phyloP scores from a whole-genome alignment of 176 grass and related monocot species.

The Aegilops longissima region DNA sequence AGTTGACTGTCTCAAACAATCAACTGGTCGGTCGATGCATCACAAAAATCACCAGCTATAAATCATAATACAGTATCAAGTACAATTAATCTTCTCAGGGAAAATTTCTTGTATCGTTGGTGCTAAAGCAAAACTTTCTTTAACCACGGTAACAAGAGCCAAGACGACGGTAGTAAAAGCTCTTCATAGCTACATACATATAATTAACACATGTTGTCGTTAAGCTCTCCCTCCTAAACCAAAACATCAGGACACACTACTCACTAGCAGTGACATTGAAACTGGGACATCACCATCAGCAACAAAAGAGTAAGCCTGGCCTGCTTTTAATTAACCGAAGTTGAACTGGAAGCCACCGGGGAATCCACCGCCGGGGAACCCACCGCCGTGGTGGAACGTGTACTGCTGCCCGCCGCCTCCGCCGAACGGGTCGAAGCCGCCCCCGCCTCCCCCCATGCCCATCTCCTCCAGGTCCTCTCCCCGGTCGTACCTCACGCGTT shows the following conservation, averaged over 20 bases:
- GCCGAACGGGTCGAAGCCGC: conserved; percentile 74
- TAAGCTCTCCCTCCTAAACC: neutral
- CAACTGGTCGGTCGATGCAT: neutral
- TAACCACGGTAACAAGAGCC: neutral
- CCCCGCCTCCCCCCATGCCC: conserved; percentile 69
- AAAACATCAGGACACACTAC: too few species aligned
- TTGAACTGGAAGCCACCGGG: conserved; percentile 70
- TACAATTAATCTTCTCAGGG: neutral
- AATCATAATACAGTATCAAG: neutral
- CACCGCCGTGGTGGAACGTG: conserved; percentile 77
- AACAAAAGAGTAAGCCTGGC: neutral
- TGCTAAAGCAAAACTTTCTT: neutral
- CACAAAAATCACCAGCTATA: neutral
- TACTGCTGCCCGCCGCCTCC: conserved; percentile 66
- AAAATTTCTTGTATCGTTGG: neutral
- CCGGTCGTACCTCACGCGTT: conserved; percentile 83
- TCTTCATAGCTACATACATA: neutral
- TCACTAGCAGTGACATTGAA: neutral
- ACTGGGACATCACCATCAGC: neutral
- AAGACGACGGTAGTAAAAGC: neutral
- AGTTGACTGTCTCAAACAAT: too few species aligned
- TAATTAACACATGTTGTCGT: neutral
- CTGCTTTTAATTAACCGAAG: conserved; percentile 39
- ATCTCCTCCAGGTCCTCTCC: conserved; percentile 91
- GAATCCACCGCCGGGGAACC: conserved; percentile 73